Percentiles rank a stretch among this genome's conserved stretches.
These are phyloP conservation scores for Pachysolen tannophilus DNA, from an alignment of 805 yeast genomes.

Conservation along the genomic window DNA sequence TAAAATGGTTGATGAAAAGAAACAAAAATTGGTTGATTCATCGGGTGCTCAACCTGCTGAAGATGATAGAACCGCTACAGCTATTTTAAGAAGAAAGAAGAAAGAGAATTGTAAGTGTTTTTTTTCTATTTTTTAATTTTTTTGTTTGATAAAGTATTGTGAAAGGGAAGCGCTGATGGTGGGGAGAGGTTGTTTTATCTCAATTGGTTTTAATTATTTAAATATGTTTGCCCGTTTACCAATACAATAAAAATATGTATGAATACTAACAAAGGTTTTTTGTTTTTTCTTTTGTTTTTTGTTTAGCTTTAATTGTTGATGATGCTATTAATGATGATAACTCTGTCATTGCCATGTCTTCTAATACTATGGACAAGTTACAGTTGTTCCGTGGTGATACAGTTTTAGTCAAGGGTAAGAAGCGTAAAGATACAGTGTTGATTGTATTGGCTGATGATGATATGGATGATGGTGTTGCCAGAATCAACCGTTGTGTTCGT, in stretches of 20 bases:
- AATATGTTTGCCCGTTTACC: conserved; percentile 2
- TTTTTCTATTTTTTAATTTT: too few relatives aligned
- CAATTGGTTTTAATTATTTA: too few relatives aligned
- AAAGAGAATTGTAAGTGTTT: conserved; percentile 61
- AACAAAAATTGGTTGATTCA: conserved; percentile 26
- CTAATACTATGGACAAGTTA: conserved; percentile 89
- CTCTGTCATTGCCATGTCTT: conserved; percentile 91
- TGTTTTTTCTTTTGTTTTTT: too few relatives aligned
- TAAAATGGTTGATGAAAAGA: conserved; percentile 23
- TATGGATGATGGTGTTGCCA: conserved; percentile 89
- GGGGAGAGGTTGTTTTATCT: too few relatives aligned
- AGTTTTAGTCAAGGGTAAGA: conserved; percentile 94
- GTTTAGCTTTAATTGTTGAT: conserved; percentile 70
- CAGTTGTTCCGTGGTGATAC: conserved; percentile 98
- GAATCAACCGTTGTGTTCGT: conserved; percentile 93
- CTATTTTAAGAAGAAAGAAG: conserved; percentile 95
- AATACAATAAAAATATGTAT: too few relatives aligned
- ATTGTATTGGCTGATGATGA: conserved; percentile 96
- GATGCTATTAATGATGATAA: conserved; percentile 97
- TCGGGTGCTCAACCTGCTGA: conserved; percentile 25
- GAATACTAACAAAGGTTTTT: background rate
- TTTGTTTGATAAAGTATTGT: too few relatives aligned
- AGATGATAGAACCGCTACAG: conserved; percentile 74
- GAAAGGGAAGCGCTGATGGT: too few relatives aligned
- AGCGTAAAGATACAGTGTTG: conserved; percentile 94